Conservation (phyloP, 2,329 filamentous ascomycete species). For the Aspergillus calidoustus region DNA sequence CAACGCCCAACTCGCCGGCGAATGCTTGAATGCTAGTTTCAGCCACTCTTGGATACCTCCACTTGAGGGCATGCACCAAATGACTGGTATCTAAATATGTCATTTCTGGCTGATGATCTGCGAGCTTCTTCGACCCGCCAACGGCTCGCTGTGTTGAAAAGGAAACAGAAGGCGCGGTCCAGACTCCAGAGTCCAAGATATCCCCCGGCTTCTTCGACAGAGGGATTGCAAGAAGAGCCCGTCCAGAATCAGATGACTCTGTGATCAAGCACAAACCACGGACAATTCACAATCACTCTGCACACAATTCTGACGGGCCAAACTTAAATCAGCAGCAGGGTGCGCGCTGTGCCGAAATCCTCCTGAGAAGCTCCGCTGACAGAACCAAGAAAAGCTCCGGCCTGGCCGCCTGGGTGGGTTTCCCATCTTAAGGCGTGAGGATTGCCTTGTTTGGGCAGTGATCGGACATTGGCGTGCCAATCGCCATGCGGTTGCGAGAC, state of each 20-base stretch:
- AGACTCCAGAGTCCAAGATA: no score
- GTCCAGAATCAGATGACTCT: constrained; percentile 3
- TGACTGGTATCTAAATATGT: no score
- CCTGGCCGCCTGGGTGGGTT: constrained; percentile 20
- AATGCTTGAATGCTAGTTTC: no score
- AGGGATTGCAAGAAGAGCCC: no score
- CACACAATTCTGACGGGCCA: constrained; percentile 14
- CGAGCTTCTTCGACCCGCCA: no score
- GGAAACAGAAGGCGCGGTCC: no score
- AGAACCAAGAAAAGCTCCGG: constrained; percentile 21
- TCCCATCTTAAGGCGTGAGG: constrained; percentile 21
- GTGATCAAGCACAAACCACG: constrained; percentile 1
- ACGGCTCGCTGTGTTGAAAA: not conserved
- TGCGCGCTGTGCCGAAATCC: constrained; percentile 15
- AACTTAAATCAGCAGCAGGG: constrained; percentile 12
- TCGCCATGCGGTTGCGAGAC: constrained; percentile 19
- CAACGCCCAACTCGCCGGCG: no score
- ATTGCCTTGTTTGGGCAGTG: constrained; percentile 30
- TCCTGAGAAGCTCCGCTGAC: constrained; percentile 14
- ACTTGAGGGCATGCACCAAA: no score
- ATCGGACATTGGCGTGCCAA: constrained; percentile 27
- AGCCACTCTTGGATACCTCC: no score
- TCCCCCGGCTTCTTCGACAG: no score
- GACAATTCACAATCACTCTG: constrained; percentile 12
- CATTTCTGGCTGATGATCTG: no score